Conservation (phyloP, 1,139 yeast species). For the Hanseniaspora uvarum region DNA sequence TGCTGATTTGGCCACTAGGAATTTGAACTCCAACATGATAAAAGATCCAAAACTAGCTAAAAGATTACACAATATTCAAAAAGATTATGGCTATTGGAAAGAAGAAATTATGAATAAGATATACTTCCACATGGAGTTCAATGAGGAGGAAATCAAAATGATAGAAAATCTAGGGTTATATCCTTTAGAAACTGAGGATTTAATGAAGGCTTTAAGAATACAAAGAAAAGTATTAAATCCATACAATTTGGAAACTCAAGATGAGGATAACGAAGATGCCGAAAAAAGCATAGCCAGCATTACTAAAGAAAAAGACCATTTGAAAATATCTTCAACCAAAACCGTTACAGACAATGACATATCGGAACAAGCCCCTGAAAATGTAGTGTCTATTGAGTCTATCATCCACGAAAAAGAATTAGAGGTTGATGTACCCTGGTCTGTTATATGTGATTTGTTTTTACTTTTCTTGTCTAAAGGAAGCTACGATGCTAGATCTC, state of each 20-base stretch:
- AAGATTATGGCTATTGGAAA: conserved; percentile 79
- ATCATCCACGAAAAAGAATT: conserved; percentile 34
- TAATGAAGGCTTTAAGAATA: conserved; percentile 48
- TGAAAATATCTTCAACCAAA: neutral
- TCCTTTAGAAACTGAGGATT: conserved; percentile 66
- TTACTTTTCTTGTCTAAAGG: conserved; percentile 73
- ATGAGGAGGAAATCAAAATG: conserved; percentile 70
- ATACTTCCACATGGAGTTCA: conserved; percentile 70
- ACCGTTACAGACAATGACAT: neutral
- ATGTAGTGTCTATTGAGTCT: conserved; percentile 32
- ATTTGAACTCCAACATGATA: conserved; percentile 41
- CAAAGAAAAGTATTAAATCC: conserved; percentile 38
- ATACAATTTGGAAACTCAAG: conserved; percentile 22
- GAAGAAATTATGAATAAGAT: conserved; percentile 58
- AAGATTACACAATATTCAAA: conserved; percentile 58
- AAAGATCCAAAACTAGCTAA: conserved; percentile 42
- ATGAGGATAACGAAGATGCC: conserved; percentile 19
- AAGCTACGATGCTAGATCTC: conserved; percentile 77
- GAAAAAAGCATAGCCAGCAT: conserved; percentile 11
- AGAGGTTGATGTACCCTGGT: conserved; percentile 82
- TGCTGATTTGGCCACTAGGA: conserved; percentile 54
- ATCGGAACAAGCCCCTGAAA: conserved; percentile 19
- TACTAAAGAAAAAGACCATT: conserved; percentile 20
- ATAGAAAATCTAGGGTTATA: conserved; percentile 77
- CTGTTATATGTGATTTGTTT: conserved; percentile 80